Percentiles rank a stretch among this genome's conserved stretches.
Evolutionary conservation across 805 yeast genomes (phyloP).

Genomic region (Kuraishia ogatae): DNA sequence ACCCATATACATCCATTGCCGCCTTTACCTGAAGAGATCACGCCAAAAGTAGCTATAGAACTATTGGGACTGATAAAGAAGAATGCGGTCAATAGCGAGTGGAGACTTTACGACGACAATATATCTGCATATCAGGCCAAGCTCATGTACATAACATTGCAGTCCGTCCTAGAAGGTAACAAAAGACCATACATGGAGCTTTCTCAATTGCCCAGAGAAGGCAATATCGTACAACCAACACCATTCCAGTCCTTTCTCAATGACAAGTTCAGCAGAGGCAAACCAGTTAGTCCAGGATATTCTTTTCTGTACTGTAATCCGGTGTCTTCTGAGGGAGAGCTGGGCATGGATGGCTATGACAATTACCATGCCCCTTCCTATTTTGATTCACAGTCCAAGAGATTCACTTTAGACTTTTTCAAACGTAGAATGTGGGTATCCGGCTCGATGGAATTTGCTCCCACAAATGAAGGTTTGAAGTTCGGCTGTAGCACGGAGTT

Average conservation of each 20-base stretch:
- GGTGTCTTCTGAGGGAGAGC: conserved; percentile 28
- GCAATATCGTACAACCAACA: not conserved
- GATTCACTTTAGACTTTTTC: conserved; percentile 21
- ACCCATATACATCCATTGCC: not conserved
- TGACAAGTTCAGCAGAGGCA: conserved; percentile 11
- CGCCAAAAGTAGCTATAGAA: not conserved
- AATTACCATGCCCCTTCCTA: conserved; percentile 58
- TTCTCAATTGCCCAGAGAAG: not conserved
- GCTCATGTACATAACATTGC: conserved; percentile 18
- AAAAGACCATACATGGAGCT: conserved; percentile 9
- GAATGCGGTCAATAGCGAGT: conserved; percentile 5
- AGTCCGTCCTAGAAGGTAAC: conserved; percentile 12
- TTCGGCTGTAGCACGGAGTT: conserved; percentile 27
- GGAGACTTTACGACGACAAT: conserved; percentile 18
- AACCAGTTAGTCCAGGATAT: conserved; percentile 38
- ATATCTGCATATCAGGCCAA: conserved; percentile 17
- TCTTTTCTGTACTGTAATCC: conserved; percentile 68
- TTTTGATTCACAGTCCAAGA: not conserved
- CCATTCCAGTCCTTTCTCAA: conserved; percentile 4
- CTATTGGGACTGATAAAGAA: not conserved
- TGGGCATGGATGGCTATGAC: conserved; percentile 76
- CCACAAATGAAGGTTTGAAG: conserved; percentile 19
- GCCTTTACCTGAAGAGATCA: not conserved
- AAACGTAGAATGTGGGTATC: conserved; percentile 73
- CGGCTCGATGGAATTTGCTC: conserved; percentile 44